Percentiles rank a stretch among this genome's conserved stretches.
phyloP scores from a whole-genome alignment of 495 filamentous ascomycete genomes.

The Aspergillus funiculosus region DNA sequence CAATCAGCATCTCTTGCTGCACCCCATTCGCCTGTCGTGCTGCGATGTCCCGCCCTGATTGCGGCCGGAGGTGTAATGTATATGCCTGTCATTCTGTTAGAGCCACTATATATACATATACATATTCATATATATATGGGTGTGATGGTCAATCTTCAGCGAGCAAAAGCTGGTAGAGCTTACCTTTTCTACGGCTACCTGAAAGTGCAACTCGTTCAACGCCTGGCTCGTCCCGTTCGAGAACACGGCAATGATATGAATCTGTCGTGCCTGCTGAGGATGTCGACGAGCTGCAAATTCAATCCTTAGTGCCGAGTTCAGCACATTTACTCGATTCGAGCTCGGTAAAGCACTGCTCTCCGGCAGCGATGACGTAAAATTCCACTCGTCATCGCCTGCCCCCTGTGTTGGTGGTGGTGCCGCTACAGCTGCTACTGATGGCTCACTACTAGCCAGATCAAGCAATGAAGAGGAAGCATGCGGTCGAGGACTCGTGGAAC shows the following conservation, averaged over 20 bases:
- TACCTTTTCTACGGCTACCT: constrained; percentile 91
- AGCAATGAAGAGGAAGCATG: constrained; percentile 40
- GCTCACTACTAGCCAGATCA: constrained; percentile 30
- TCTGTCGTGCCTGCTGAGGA: constrained; percentile 36
- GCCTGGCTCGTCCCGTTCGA: constrained; percentile 68
- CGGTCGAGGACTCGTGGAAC: constrained; percentile 18
- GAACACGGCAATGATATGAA: constrained; percentile 60
- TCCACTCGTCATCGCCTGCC: constrained; percentile 75
- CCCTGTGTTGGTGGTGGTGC: constrained; percentile 26
- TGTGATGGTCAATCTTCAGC: no score
- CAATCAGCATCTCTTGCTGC: constrained; percentile 73
- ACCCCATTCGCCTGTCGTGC: constrained; percentile 73
- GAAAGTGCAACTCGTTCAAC: constrained; percentile 78
- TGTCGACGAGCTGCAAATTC: constrained; percentile 46
- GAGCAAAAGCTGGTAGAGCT: constrained; percentile 9
- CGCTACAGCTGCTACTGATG: constrained; percentile 22
- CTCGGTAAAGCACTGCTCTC: constrained; percentile 48
- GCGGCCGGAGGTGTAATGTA: constrained; percentile 73
- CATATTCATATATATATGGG: neutral
- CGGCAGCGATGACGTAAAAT: constrained; percentile 82
- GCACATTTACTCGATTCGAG: constrained; percentile 56
- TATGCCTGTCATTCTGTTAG: constrained; percentile 54
- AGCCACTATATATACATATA: neutral
- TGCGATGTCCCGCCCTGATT: constrained; percentile 67
- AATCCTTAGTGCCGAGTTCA: constrained; percentile 49